Percentiles rank a stretch among this genome's conserved stretches.
Evolutionary conservation across 192 early-diverging fungal species (phyloP).

Genomic region (Cladochytrium replicatum): DNA sequence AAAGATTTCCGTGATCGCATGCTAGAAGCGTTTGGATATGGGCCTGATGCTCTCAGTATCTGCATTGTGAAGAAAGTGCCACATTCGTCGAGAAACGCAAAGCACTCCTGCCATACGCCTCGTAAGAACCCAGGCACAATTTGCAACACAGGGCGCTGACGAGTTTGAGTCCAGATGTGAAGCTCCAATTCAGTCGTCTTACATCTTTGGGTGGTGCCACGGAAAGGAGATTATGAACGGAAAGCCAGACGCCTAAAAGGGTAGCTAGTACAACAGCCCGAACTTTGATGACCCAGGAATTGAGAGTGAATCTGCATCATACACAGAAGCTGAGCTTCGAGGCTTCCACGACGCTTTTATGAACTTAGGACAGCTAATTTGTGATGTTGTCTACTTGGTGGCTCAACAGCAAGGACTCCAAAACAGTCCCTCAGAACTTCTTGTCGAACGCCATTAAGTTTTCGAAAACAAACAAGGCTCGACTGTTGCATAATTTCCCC

Average conservation of each 20-base stretch:
- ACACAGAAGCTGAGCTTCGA: conserved; percentile 29
- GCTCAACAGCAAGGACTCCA: conserved; percentile 29
- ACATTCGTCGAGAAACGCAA: neutral
- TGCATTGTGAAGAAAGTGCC: conserved; percentile 47
- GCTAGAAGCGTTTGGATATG: conserved; percentile 44
- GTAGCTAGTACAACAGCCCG: conserved; percentile 54
- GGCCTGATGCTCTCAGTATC: conserved; percentile 39
- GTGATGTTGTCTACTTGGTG: conserved; percentile 42
- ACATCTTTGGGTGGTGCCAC: conserved; percentile 60
- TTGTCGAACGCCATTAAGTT: conserved; percentile 39
- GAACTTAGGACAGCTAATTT: conserved; percentile 41
- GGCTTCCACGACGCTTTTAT: conserved; percentile 44
- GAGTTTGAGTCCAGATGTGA: conserved; percentile 34
- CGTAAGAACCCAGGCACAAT: neutral
- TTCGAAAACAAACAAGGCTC: conserved; percentile 48
- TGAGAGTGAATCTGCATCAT: conserved; percentile 10
- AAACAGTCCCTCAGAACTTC: conserved; percentile 30
- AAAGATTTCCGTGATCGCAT: conserved; percentile 32
- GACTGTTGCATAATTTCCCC: conserved; percentile 60
- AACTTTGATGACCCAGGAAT: conserved; percentile 26
- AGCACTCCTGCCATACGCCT: neutral
- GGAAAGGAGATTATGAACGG: conserved; percentile 61
- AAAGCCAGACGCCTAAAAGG: conserved; percentile 52
- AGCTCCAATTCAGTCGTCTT: conserved; percentile 37
- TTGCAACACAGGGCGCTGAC: conserved; percentile 6